Conservation (phyloP, 345 rosid species). For the Eucalyptus tenuipes region DNA sequence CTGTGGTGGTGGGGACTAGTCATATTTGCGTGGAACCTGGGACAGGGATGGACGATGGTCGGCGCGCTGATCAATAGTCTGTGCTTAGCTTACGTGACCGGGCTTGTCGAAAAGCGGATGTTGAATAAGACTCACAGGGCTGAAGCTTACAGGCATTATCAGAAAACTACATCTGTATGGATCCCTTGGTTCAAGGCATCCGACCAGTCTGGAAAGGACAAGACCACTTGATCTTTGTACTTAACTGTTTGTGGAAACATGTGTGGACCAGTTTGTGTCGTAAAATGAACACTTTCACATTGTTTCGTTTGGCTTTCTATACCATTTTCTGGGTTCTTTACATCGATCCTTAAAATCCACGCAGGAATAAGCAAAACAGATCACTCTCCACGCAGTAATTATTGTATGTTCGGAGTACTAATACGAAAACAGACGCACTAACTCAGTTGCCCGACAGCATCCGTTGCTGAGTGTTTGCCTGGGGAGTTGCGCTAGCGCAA, state of each 20-base stretch:
- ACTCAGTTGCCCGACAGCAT: background rate
- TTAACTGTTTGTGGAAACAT: background rate
- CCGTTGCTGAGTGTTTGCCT: background rate
- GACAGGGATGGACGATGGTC: conserved; percentile 59
- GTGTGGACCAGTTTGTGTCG: background rate
- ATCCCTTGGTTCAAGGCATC: conserved; percentile 83
- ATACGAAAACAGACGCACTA: background rate
- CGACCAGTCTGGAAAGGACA: conserved; percentile 21
- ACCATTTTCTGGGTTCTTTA: background rate
- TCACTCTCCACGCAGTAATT: background rate
- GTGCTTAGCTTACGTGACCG: conserved; percentile 72
- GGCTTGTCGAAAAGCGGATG: conserved; percentile 80
- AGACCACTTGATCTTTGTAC: conserved; percentile 25
- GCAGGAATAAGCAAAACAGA: background rate
- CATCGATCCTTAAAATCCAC: background rate
- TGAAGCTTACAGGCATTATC: conserved; percentile 74
- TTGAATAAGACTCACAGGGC: conserved; percentile 63
- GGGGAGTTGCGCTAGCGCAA: background rate
- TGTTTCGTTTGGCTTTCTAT: background rate
- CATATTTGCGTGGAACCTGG: conserved; percentile 77
- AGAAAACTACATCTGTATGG: conserved; percentile 89
- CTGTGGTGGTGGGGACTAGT: conserved; percentile 98
- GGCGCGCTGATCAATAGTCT: conserved; percentile 64
- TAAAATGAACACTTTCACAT: background rate
- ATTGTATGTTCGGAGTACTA: background rate